These are phyloP conservation scores for Thraustochytrium striatum DNA, from an alignment of 352 stramenopile species.

Conservation along the genomic window DNA sequence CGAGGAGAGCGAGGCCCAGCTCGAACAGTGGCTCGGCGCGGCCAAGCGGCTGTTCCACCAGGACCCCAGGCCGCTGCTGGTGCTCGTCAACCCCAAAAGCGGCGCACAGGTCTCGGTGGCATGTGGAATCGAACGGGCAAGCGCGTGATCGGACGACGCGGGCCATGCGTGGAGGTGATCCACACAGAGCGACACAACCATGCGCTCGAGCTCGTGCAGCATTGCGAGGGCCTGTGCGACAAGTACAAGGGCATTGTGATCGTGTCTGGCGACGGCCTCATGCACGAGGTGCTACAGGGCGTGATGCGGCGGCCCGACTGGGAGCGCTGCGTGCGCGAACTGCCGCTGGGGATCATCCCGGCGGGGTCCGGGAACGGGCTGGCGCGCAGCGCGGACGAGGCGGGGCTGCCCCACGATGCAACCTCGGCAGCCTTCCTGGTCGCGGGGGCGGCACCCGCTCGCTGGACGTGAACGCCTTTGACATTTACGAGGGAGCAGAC, in stretches of 20 bases:
- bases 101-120: background rate
- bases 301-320: conserved; percentile 47
- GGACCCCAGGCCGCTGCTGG: conserved; percentile 28
- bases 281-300: conserved; percentile 50
- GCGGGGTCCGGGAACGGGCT: conserved; percentile 48
- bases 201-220: conserved; percentile 13
- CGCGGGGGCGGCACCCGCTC: background rate
- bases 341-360: conserved; percentile 44
- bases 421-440: conserved; percentile 16
- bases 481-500: background rate
- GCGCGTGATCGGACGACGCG: background rate
- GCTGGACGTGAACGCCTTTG: conserved; percentile 43
- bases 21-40: too few species aligned
- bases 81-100: conserved; percentile 16
- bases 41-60: too few species aligned
- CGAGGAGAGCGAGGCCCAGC: too few species aligned
- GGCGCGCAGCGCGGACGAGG: background rate
- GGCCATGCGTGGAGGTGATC: conserved; percentile 21
- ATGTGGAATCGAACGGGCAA: background rate
- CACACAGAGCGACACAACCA: conserved; percentile 27
- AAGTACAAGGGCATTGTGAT: conserved; percentile 48
- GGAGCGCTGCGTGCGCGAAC: background rate
- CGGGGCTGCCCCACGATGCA: background rate
- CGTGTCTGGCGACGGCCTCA: conserved; percentile 44
- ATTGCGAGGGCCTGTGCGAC: background rate